Conservation (phyloP, 1,139 yeast species). For the Zhuliangozyma blackwelliae region DNA sequence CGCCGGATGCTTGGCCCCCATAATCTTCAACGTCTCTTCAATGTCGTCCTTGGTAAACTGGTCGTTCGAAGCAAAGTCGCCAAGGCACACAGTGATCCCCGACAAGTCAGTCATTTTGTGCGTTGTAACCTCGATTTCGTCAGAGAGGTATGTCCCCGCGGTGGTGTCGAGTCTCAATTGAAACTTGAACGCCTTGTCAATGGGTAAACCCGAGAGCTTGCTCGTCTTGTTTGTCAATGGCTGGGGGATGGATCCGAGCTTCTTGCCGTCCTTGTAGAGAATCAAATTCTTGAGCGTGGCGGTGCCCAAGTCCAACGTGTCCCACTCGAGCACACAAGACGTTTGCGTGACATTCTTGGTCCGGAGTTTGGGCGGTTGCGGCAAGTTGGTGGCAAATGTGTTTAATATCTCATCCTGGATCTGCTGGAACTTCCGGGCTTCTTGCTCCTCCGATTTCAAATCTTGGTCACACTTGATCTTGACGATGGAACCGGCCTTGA, state of each 20-base stretch:
- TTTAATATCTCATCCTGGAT: constrained; percentile 73
- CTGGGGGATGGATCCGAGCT: constrained; percentile 82
- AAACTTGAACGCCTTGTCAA: constrained; percentile 78
- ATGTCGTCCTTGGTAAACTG: constrained; percentile 60
- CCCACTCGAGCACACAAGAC: constrained; percentile 94
- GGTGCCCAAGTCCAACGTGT: constrained; percentile 76
- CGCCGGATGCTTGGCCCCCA: constrained; percentile 73
- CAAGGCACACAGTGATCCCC: constrained; percentile 90
- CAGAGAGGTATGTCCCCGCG: constrained; percentile 78
- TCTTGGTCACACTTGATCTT: constrained; percentile 83
- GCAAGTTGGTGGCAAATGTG: constrained; percentile 71
- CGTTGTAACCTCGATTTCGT: constrained; percentile 66
- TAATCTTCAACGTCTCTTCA: constrained; percentile 54
- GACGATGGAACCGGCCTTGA: constrained; percentile 90
- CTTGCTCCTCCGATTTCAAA: constrained; percentile 59
- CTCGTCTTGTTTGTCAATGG: constrained; percentile 79
- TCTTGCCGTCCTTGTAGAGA: constrained; percentile 72
- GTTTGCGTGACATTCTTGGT: constrained; percentile 87
- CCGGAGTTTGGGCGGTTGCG: constrained; percentile 67
- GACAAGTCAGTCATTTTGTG: constrained; percentile 95
- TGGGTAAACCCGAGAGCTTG: constrained; percentile 85
- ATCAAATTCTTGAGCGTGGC: constrained; percentile 74
- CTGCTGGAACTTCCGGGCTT: constrained; percentile 51
- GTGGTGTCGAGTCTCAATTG: constrained; percentile 81
- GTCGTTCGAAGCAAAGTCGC: constrained; percentile 65